Conservation (phyloP, 371 early-diverging fungal species). For the Mortierella sp. region DNA sequence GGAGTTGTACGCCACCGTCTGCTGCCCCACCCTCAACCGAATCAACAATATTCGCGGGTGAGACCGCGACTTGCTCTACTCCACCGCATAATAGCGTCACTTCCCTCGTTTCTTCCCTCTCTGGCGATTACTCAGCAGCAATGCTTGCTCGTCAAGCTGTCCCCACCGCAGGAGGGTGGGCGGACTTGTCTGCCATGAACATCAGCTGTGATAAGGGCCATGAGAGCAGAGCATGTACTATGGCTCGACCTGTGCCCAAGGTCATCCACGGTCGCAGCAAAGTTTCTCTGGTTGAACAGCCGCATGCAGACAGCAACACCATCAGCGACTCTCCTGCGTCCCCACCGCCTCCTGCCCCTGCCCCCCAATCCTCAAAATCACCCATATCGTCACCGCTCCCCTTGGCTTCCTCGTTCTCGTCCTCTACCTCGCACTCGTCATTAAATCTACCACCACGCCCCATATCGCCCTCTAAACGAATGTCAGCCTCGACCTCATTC, state of each 20-base stretch:
- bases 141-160: too few relatives aligned
- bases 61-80: too few relatives aligned
- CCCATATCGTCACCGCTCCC: not conserved
- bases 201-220: not conserved
- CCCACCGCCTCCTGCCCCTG: not conserved
- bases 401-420: not conserved
- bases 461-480: slow-evolving; percentile 5
- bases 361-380: not conserved
- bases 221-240: not conserved
- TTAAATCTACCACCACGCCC: not conserved
- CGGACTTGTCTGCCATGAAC: too few relatives aligned
- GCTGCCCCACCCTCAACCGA: too few relatives aligned
- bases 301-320: not conserved
- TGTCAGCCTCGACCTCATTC: slow-evolving; percentile 6
- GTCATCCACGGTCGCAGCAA: slow-evolving; percentile 6
- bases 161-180: too few relatives aligned
- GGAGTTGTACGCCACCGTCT: too few relatives aligned
- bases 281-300: not conserved
- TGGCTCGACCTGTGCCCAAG: not conserved
- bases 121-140: not conserved
- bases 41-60: too few relatives aligned
- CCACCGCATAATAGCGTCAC: too few relatives aligned
- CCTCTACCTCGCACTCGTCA: too few relatives aligned
- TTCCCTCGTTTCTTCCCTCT: too few relatives aligned
- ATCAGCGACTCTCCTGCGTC: not conserved